These are phyloP conservation scores for Cicer judaicum DNA, from an alignment of 306 rosid genomes.

Conservation along the genomic window DNA sequence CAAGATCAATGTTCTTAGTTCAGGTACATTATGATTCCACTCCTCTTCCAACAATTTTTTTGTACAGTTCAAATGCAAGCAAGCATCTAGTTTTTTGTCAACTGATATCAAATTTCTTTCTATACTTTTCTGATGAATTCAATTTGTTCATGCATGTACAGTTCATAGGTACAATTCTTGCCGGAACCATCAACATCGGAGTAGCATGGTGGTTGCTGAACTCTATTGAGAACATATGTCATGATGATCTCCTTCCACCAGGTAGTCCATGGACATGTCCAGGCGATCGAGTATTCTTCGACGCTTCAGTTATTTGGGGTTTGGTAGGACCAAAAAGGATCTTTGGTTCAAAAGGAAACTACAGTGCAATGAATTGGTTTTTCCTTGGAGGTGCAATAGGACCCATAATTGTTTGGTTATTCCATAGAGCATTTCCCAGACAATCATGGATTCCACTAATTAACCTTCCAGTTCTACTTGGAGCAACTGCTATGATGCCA, in stretches of 20 bases:
- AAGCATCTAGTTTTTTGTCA: too few relatives aligned
- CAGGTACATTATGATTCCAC: slow-evolving; percentile 55
- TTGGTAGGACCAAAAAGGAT: slow-evolving; percentile 74
- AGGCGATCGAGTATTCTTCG: slow-evolving; percentile 71
- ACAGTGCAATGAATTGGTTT: slow-evolving; percentile 79
- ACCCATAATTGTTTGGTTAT: slow-evolving; percentile 70
- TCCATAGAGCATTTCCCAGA: slow-evolving; percentile 70
- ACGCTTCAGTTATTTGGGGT: slow-evolving; percentile 91
- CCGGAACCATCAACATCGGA: slow-evolving; percentile 79
- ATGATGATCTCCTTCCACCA: slow-evolving; percentile 59
- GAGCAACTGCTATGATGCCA: slow-evolving; percentile 82
- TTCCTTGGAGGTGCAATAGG: slow-evolving; percentile 81
- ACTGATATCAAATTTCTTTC: slow-evolving; percentile 1
- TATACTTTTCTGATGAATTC: slow-evolving; percentile 24
- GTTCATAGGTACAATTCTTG: slow-evolving; percentile 80
- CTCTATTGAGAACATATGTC: slow-evolving; percentile 63
- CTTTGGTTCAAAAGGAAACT: slow-evolving; percentile 74
- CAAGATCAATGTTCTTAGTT: slow-evolving; percentile 84
- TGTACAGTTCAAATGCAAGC: too few relatives aligned
- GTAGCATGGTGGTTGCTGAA: slow-evolving; percentile 82
- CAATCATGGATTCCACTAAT: slow-evolving; percentile 80
- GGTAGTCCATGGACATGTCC: slow-evolving; percentile 93
- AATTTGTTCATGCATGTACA: slow-evolving; percentile 41
- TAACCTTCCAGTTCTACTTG: slow-evolving; percentile 84
- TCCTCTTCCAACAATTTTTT: slow-evolving; percentile 4